These are phyloP conservation scores for Fistulifera solaris DNA, from an alignment of 108 stramenopile genomes.

Conservation along the genomic window DNA sequence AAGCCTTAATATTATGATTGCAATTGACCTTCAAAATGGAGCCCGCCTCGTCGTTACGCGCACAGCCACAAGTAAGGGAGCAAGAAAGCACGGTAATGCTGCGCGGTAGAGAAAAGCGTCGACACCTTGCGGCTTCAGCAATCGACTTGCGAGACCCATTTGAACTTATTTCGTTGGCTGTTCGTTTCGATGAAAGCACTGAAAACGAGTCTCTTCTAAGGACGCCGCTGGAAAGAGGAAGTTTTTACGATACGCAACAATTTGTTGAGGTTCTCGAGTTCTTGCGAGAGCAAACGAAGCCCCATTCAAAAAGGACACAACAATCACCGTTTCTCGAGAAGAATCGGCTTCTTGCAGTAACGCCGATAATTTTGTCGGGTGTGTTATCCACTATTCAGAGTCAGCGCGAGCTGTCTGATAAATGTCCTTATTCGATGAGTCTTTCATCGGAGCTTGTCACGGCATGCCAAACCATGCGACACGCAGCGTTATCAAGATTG, in stretches of 20 bases:
- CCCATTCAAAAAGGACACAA: background rate
- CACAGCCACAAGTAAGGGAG: too few relatives aligned
- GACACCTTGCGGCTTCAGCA: background rate
- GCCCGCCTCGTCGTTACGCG: background rate
- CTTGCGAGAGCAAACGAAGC: slow-evolving; percentile 14
- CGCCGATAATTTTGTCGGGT: slow-evolving; percentile 32
- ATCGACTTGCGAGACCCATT: slow-evolving; percentile 19
- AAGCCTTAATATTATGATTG: too few relatives aligned
- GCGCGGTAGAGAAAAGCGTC: background rate
- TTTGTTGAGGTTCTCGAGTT: slow-evolving; percentile 13
- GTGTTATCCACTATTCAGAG: slow-evolving; percentile 16
- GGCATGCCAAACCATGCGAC: slow-evolving; percentile 18
- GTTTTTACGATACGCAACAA: slow-evolving; percentile 11
- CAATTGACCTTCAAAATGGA: background rate
- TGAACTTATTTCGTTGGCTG: slow-evolving; percentile 17
- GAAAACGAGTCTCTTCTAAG: slow-evolving; percentile 9
- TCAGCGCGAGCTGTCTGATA: background rate
- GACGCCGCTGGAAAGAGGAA: slow-evolving; percentile 21
- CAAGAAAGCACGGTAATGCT: background rate
- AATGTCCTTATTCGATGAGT: slow-evolving; percentile 1
- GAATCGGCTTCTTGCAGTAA: slow-evolving; percentile 10
- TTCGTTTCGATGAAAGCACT: slow-evolving; percentile 21
- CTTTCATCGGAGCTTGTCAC: slow-evolving; percentile 20
- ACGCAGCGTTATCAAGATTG: slow-evolving; percentile 18
- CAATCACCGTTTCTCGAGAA: slow-evolving; percentile 1